Conservation (phyloP, 2,329 filamentous ascomycete species). For the Hortaea werneckii region DNA sequence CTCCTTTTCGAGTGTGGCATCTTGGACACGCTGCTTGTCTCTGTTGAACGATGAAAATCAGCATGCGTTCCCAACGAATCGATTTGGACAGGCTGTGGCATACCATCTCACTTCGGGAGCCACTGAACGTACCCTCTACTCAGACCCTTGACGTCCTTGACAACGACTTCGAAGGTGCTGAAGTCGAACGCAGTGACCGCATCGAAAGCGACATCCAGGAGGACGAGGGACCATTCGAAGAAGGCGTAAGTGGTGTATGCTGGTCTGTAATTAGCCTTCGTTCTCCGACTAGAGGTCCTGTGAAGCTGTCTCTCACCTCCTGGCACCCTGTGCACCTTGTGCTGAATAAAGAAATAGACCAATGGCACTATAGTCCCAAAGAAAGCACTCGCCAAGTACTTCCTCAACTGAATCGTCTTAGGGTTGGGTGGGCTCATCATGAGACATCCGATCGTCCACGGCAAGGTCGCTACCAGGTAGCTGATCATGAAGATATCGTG, state of each 20-base stretch:
- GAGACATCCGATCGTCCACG: conserved; percentile 89
- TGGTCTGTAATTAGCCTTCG: conserved; percentile 29
- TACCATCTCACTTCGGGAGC: conserved; percentile 65
- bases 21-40: conserved; percentile 19
- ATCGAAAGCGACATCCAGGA: conserved; percentile 94
- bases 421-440: conserved; percentile 77
- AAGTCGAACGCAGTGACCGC: conserved; percentile 91
- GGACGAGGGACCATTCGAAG: conserved; percentile 91
- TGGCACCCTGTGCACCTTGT: conserved; percentile 88
- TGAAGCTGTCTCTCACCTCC: conserved; percentile 59
- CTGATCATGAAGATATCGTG: conserved; percentile 99
- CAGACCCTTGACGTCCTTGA: conserved; percentile 79
- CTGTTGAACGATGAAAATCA: conserved; percentile 10
- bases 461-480: conserved; percentile 85
- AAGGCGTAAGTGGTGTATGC: conserved; percentile 97
- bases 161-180: conserved; percentile 71
- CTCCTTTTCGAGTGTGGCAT: conserved; percentile 28
- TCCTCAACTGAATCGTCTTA: conserved; percentile 76
- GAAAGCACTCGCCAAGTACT: conserved; percentile 71
- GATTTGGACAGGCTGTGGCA: conserved; percentile 32
- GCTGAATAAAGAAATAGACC: conserved; percentile 96
- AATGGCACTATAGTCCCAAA: conserved; percentile 84
- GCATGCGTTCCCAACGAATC: conserved; percentile 3
- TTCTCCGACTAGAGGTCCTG: not conserved
- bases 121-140: conserved; percentile 98